Evolutionary conservation across 129 eudicot species (phyloP), one percentile per base, ranked within the genome.

Genomic region (Tagetes patula): DNA sequence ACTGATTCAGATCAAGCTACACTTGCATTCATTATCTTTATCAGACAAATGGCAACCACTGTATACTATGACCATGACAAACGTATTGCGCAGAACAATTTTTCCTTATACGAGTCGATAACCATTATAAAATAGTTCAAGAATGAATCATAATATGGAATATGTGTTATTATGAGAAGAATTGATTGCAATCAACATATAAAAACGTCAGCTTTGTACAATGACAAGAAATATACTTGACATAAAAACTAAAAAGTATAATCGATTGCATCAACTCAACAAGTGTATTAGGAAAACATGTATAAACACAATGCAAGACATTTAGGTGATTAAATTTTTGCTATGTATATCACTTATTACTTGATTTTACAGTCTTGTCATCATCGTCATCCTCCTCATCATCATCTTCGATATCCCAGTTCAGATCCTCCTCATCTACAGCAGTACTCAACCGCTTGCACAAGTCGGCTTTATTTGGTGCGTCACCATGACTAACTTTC

Each of bases 391-490:
- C 52, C 3, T 80, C 81, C 64, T 86, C 90, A 50, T 89, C 96
- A 70, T 88, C 91, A 55, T 92, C 98, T 77, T 92, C 98, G 56
- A 89, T 87, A 80, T 89, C 96, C 96, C 96, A 89, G 77, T 87
- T 87, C 82, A 89, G 82, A 77, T 89, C 96, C 77, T 47, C 96
- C 54, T 87, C 97, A 8, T 91, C 96, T 5, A 71, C 87, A 3
- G 80, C 86, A 77, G 78, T 75, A 84, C 84, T 87, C 83, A 87
- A 79, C 73, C 85, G 80, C 81, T 83, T 87, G 33, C 74, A 59
- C 79, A 83, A 32, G 36, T 87, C 96, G 8, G 52, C 85, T 81
- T 81, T 81, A 65, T 75, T 80, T 14, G 80, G 40, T 30, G 81
- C 81, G 56, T 71, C 92, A 71, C 70, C 72, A 40, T 60, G 67